Base-by-base conservation (phyloP, 768 basidiomycete species). In the Lactarius akahatsu region DNA sequence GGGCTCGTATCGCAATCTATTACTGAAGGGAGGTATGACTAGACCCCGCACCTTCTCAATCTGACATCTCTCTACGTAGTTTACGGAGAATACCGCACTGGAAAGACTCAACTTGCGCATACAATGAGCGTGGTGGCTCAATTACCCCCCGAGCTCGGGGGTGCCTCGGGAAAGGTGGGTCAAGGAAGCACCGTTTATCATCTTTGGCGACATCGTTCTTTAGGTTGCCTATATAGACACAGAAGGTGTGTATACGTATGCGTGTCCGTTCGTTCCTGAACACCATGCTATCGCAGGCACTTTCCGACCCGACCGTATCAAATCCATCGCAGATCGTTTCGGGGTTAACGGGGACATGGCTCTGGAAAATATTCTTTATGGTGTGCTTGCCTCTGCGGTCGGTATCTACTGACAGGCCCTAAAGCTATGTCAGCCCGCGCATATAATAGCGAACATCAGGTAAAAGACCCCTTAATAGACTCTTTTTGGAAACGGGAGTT, bases 21-120 rank as follows among this genome's bases (percentile, higher is more conserved):
- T 66, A 90, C 93, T 4, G 96, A 98, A 85, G 92, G 92, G 86
- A 59, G 38, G 72, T 69, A 34, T 41, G 32, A 10, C 34, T 36
- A 61, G 2, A 59, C 26, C 20, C 56, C 38, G 34, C 55, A 32
- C 15, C 38, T 58, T 55, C 16, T 15, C 58, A 45, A 26, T 36
- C 20, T 60, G 63, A 61, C 62, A 47, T 62, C 54, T 58, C 56
- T 9, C 8, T 50, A 28, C 32, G 18, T 65, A 94, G 95, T 98
- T 2, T 98, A 94, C 73, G 96, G 96, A 55, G 96, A 98, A 77
- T 98, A 91, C 76, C 85, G 96, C 38, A 98, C 96, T 0, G 96
- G 96, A 36, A 96, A 96, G 78, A 97, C 96, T 6, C 96, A 98
- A 74, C 81, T 96, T 59, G 94, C 93, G 30, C 96, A 97, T 77